These are phyloP conservation scores for Shiraia sp. DNA, from an alignment of 2,329 filamentous ascomycete genomes.

Conservation along the genomic window DNA sequence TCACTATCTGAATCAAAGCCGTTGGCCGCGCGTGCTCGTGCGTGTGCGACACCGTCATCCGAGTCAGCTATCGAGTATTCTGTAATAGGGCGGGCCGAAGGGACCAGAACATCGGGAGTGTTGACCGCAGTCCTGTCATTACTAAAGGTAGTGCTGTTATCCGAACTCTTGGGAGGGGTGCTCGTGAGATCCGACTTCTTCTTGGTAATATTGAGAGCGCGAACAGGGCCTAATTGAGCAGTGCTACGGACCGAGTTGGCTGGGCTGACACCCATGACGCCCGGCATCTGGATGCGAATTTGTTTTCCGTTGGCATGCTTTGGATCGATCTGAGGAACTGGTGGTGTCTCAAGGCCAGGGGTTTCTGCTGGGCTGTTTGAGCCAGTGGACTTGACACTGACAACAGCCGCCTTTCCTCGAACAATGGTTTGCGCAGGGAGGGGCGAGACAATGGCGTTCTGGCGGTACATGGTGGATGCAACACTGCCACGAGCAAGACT, in stretches of 20 bases:
- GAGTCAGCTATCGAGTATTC: constrained; percentile 36
- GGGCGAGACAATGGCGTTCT: constrained; percentile 80
- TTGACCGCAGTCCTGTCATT: constrained; percentile 27
- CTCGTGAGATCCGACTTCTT: constrained; percentile 31
- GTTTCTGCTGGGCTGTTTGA: constrained; percentile 56
- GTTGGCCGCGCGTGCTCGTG: constrained; percentile 33
- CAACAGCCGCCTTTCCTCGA: constrained; percentile 85
- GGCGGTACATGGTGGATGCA: constrained; percentile 91
- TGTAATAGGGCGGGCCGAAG: constrained; percentile 33
- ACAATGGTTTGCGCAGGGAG: constrained; percentile 83
- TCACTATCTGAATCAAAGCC: constrained; percentile 37
- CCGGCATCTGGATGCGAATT: constrained; percentile 49
- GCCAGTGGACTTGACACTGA: constrained; percentile 80
- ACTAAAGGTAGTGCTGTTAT: constrained; percentile 17
- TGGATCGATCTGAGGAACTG: constrained; percentile 73
- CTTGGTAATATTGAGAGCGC: constrained; percentile 51
- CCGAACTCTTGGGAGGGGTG: constrained; percentile 35
- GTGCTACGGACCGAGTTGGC: constrained; percentile 43
- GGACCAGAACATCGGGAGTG: constrained; percentile 29
- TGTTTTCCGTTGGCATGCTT: constrained; percentile 45
- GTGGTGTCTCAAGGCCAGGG: constrained; percentile 61
- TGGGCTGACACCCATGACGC: constrained; percentile 43
- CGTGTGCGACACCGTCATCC: constrained; percentile 37
- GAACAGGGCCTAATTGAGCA: constrained; percentile 49
- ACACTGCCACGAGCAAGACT: constrained; percentile 62